phyloP scores from a whole-genome alignment of 352 stramenopile species.

The Pythium angustatum region DNA sequence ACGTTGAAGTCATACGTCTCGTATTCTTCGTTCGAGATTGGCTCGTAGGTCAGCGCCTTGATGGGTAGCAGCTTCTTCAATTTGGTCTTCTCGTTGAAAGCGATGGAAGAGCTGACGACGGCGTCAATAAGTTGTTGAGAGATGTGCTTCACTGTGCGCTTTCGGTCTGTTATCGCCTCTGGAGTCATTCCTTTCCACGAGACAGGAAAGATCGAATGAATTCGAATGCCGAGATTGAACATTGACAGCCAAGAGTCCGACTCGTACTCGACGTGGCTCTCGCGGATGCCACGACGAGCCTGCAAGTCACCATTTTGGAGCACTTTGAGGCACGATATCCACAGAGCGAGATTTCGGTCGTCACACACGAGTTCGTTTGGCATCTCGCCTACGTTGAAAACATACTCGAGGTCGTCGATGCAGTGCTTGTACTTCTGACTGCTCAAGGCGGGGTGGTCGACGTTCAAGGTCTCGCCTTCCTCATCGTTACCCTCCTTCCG shows the following conservation, averaged over 20 bases:
- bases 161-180: constrained; percentile 35
- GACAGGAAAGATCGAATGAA: constrained; percentile 83
- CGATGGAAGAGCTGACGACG: constrained; percentile 44
- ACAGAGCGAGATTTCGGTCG: constrained; percentile 62
- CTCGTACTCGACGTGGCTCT: constrained; percentile 88
- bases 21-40: neutral
- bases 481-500: constrained; percentile 5
- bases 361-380: constrained; percentile 81
- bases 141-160: constrained; percentile 42
- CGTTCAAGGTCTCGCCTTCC: constrained; percentile 39
- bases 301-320: constrained; percentile 81
- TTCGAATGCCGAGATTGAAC: constrained; percentile 87
- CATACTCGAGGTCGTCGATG: constrained; percentile 86
- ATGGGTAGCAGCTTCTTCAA: constrained; percentile 54
- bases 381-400: constrained; percentile 78
- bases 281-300: constrained; percentile 59
- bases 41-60: constrained; percentile 24
- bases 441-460: constrained; percentile 74
- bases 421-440: constrained; percentile 91
- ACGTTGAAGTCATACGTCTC: constrained; percentile 71
- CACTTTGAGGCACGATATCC: constrained; percentile 68
- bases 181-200: constrained; percentile 70
- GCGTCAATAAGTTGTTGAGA: constrained; percentile 49
- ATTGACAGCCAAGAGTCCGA: constrained; percentile 88
- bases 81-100: constrained; percentile 48